Conservation (phyloP, 2,329 filamentous ascomycete genomes). For the Leptoxyphium fumago region DNA sequence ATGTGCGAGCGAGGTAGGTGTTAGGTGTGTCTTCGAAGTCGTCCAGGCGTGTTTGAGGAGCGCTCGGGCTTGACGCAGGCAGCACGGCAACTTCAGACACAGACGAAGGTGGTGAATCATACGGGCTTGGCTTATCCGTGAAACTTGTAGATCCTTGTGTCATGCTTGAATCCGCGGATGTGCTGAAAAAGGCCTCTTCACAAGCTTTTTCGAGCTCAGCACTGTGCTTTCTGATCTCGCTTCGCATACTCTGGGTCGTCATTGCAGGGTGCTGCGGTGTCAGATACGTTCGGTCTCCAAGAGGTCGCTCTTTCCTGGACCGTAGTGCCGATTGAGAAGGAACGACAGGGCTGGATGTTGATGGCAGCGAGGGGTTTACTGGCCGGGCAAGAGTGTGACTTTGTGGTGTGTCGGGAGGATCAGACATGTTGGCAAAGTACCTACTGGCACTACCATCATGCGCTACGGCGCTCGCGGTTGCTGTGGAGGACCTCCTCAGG, state of each 20-base stretch:
- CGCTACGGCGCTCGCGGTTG: constrained; percentile 19
- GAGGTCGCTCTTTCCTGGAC: constrained; percentile 21
- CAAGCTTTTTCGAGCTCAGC: constrained; percentile 77
- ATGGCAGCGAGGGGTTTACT: constrained; percentile 8
- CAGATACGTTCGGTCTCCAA: constrained; percentile 5
- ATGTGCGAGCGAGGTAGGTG: constrained; percentile 38
- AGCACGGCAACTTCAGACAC: constrained; percentile 23
- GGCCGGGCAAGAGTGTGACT: constrained; percentile 17
- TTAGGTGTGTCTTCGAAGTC: constrained; percentile 34
- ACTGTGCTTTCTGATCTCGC: constrained; percentile 73
- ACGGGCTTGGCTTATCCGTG: constrained; percentile 25
- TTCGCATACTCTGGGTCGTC: constrained; percentile 44
- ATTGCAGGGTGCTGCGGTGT: constrained; percentile 23
- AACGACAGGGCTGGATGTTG: constrained; percentile 17
- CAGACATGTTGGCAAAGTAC: constrained; percentile 2
- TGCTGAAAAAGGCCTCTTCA: constrained; percentile 78
- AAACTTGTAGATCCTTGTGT: constrained; percentile 24
- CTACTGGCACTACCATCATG: background rate
- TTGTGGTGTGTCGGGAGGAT: constrained; percentile 2
- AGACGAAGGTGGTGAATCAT: constrained; percentile 39
- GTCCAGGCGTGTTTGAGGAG: constrained; percentile 31
- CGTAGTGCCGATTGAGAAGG: constrained; percentile 16
- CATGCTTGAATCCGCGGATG: constrained; percentile 38
- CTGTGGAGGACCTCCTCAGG: constrained; percentile 30
- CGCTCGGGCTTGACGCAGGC: constrained; percentile 10